Percentiles rank a stretch among this genome's conserved stretches.
phyloP scores from a whole-genome alignment of 116 monocot species.

The Cymodocea nodosa region DNA sequence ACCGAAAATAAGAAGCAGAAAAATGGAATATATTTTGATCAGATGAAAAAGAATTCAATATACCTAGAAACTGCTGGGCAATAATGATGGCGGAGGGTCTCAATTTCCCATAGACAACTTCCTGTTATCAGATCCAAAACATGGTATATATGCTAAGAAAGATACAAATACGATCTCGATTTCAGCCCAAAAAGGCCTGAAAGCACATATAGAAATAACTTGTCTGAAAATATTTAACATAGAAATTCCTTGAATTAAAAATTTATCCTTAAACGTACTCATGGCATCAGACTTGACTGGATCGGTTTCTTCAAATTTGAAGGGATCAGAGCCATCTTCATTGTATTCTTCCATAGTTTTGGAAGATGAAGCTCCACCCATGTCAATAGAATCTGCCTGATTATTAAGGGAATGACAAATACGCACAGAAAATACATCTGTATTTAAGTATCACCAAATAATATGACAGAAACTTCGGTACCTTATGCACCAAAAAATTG shows the following conservation, averaged over 20 bases:
- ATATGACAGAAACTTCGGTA: conserved; percentile 5
- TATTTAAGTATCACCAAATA: not conserved
- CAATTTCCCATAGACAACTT: conserved; percentile 95
- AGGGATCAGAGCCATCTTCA: conserved; percentile 37
- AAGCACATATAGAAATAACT: too few species aligned
- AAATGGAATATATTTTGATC: not conserved
- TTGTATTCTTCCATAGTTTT: conserved; percentile 9
- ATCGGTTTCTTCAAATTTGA: conserved; percentile 52
- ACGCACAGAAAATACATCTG: not conserved
- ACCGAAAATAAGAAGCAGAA: not conserved
- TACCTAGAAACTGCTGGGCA: conserved; percentile 94
- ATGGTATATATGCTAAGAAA: not conserved
- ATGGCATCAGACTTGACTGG: conserved; percentile 77
- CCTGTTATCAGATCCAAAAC: conserved; percentile 24
- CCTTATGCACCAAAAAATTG: conserved; percentile 91
- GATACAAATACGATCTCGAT: too few species aligned
- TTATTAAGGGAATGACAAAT: not conserved
- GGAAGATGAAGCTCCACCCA: conserved; percentile 12
- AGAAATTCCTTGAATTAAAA: not conserved
- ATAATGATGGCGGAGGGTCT: conserved; percentile 76
- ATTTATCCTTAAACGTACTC: conserved; percentile 34
- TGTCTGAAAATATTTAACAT: too few species aligned
- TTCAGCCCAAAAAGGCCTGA: too few species aligned
- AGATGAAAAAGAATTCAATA: not conserved
- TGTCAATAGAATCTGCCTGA: conserved; percentile 38